Percentiles rank a stretch among this genome's conserved stretches.
Conservation (phyloP, 345 rosid genomes). For the Pistacia atlantica region DNA sequence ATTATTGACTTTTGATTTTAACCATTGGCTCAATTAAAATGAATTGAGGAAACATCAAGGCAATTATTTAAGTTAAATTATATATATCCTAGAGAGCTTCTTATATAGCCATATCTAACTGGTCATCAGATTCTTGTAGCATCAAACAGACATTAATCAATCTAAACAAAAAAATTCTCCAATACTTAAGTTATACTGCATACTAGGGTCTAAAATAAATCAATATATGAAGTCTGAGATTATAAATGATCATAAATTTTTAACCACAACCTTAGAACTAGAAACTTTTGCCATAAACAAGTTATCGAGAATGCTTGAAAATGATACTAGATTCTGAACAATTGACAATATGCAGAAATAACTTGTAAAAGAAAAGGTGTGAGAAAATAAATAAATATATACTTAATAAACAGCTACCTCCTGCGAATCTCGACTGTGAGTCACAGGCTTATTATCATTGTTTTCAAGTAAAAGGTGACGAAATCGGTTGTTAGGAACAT, state of each 20-base stretch:
- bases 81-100: too few relatives aligned
- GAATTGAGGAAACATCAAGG: too few relatives aligned
- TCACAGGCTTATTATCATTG: slow-evolving; percentile 79
- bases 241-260: background rate
- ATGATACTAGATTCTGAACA: background rate
- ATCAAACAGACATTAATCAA: background rate
- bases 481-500: slow-evolving; percentile 71
- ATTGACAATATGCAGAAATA: background rate
- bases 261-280: background rate
- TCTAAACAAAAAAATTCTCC: background rate
- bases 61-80: too few relatives aligned
- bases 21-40: too few relatives aligned
- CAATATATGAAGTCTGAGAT: background rate
- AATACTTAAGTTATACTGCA: background rate
- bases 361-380: background rate
- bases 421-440: slow-evolving; percentile 79
- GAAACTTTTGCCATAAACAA: background rate
- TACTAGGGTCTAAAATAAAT: background rate
- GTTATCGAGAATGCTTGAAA: background rate
- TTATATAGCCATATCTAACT: background rate
- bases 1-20: too few relatives aligned
- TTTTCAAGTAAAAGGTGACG: slow-evolving; percentile 62
- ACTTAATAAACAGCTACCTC: slow-evolving; percentile 44
- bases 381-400: background rate
- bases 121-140: background rate